Percentiles rank a stretch among this genome's conserved stretches.
These are phyloP conservation scores for Funneliformis mosseae DNA, from an alignment of 192 early-diverging fungal species.

Conservation along the genomic window DNA sequence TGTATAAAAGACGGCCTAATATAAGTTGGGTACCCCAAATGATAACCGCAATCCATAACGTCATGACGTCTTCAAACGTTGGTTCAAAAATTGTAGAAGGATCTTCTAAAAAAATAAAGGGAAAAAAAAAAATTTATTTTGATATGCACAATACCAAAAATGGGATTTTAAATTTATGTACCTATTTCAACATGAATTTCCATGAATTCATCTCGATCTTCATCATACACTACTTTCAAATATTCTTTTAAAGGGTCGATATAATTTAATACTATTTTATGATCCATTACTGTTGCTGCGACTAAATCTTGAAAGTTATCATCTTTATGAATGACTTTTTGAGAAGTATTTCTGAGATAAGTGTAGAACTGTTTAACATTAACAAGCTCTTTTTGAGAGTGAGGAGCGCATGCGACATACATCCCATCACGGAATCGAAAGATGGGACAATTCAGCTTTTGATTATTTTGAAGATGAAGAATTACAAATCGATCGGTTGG, in stretches of 20 bases:
- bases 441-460: constrained; percentile 1
- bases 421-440: not conserved
- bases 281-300: not conserved
- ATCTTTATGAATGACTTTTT: not conserved
- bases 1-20: not conserved
- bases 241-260: constrained; percentile 31
- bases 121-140: not conserved
- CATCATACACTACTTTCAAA: constrained; percentile 9
- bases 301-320: not conserved
- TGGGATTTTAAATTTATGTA: not conserved
- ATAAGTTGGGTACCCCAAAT: constrained; percentile 18
- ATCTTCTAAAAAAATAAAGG: not conserved
- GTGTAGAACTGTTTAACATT: constrained; percentile 15
- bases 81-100: not conserved
- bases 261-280: constrained; percentile 24
- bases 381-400: not conserved
- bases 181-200: constrained; percentile 18
- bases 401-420: constrained; percentile 17
- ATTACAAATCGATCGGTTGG: not conserved
- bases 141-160: not conserved
- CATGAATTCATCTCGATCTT: constrained; percentile 12
- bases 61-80: constrained; percentile 29
- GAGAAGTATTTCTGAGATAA: not conserved
- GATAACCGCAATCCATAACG: constrained; percentile 18
- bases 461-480: constrained; percentile 6